Base-by-base conservation (phyloP, 148 eudicot species). In the Camellia granthamiana region DNA sequence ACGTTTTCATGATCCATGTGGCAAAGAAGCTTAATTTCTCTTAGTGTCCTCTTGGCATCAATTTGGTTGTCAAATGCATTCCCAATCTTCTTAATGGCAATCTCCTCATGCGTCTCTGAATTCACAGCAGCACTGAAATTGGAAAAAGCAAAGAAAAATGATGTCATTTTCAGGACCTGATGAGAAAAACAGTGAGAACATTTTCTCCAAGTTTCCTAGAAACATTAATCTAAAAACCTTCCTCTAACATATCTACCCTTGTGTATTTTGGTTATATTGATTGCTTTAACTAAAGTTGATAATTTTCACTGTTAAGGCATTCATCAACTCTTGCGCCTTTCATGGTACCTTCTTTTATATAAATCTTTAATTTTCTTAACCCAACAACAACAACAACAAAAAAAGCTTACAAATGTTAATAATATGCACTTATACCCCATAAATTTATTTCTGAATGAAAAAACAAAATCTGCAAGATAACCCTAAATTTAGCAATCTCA, bases 41-140 rank as follows among this genome's bases (percentile, higher is more conserved):
- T 86, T 54, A 93, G 83, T 59, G 95, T 93, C 85, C 97, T 90
- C 69, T 92, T 92, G 13, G 97, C 97, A 86, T 91, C 94, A 38
- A 91, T 89, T 59, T 81, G 85, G 75, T 93, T 91, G 84, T 89
- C 93, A 85, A 93, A 93, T 70, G 95, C 95, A 84, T 91, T 93
- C 7, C 93, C 93, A 78, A 93, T 89, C 86, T 93, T 93, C 91
- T 93, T 93, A 76, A 93, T 93, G n/a, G 97, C 97, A 72, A 93
- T 87, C 81, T 93, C 90, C 74, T 88, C 87, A 38, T 81, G 84
- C 16, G 92, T 91, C 47, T 93, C 97, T 19, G 91, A 87, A 89
- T 91, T 91, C 68, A 87, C 81, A 47, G 95, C 97, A 84, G 97
- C 88, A 80, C 97, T 93, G 87, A n/a, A 72, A 42, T 66, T 5